Evolutionary conservation across 371 early-diverging fungal species (phyloP).

Genomic region (Haplosporangium sp.): DNA sequence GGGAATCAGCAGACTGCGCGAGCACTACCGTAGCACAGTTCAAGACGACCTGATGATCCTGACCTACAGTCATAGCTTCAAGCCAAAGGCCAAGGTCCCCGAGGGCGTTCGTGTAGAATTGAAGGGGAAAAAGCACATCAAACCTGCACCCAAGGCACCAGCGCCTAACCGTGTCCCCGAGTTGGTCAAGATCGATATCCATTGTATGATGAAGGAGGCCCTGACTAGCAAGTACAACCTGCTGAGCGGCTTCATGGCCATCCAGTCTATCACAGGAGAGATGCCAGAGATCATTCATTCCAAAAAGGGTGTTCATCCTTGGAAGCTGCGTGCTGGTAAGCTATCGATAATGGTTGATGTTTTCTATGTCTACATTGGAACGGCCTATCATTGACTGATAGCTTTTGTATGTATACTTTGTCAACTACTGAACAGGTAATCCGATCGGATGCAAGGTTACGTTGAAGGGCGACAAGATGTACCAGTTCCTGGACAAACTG

Average conservation of each 20-base stretch:
- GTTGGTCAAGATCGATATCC: slow-evolving; percentile 76
- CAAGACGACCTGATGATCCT: slow-evolving; percentile 88
- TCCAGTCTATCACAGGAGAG: slow-evolving; percentile 89
- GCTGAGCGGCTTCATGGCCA: slow-evolving; percentile 89
- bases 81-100: slow-evolving; percentile 48
- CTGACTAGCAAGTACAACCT: slow-evolving; percentile 89
- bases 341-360: neutral
- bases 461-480: slow-evolving; percentile 88
- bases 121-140: slow-evolving; percentile 71
- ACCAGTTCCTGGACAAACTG: slow-evolving; percentile 94
- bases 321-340: slow-evolving; percentile 81
- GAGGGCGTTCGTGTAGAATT: slow-evolving; percentile 55
- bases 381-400: neutral
- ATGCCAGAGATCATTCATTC: slow-evolving; percentile 89
- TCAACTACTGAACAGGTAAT: slow-evolving; percentile 68
- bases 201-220: slow-evolving; percentile 87
- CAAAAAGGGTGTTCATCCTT: slow-evolving; percentile 80
- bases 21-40: slow-evolving; percentile 84
- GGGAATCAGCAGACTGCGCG: slow-evolving; percentile 73
- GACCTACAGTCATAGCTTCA: slow-evolving; percentile 78
- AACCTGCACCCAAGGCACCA: slow-evolving; percentile 64
- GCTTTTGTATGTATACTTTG: neutral
- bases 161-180: slow-evolving; percentile 68
- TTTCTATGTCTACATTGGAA: neutral
- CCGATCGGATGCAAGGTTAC: slow-evolving; percentile 89